Conservation (phyloP, 129 eudicot genomes). For the Flaveria robusta region DNA sequence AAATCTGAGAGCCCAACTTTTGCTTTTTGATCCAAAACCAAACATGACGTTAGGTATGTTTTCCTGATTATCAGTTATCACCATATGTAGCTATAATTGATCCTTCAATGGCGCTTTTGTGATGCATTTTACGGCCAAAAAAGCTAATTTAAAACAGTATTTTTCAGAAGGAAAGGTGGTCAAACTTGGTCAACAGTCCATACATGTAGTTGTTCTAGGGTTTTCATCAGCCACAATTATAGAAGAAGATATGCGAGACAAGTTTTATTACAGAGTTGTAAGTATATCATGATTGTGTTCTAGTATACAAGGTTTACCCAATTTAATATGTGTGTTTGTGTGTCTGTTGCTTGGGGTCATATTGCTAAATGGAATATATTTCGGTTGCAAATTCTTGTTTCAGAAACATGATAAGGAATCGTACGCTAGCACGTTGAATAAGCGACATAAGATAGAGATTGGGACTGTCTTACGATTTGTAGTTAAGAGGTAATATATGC, state of each 20-base stretch:
- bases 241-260: conserved; percentile 79
- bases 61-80: not conserved
- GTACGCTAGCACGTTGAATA: conserved; percentile 51
- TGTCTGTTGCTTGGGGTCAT: not conserved
- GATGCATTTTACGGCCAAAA: not conserved
- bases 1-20: conserved; percentile 51
- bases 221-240: conserved; percentile 74
- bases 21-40: conserved; percentile 85
- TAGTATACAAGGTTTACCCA: not conserved
- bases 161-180: conserved; percentile 85
- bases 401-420: conserved; percentile 72
- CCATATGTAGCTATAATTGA: not conserved
- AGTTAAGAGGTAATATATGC: conserved; percentile 68
- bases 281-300: conserved; percentile 22
- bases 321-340: not conserved
- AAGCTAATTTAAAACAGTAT: not conserved
- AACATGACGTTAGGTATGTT: conserved; percentile 63
- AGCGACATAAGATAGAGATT: conserved; percentile 66
- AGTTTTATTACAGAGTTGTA: conserved; percentile 69
- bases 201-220: conserved; percentile 83
- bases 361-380: not conserved
- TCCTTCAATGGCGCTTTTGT: not conserved
- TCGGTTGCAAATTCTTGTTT: conserved; percentile 28
- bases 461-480: conserved; percentile 63
- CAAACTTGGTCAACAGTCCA: conserved; percentile 61